phyloP scores from a whole-genome alignment of 352 stramenopile species.

The Thraustochytrium sp. region DNA sequence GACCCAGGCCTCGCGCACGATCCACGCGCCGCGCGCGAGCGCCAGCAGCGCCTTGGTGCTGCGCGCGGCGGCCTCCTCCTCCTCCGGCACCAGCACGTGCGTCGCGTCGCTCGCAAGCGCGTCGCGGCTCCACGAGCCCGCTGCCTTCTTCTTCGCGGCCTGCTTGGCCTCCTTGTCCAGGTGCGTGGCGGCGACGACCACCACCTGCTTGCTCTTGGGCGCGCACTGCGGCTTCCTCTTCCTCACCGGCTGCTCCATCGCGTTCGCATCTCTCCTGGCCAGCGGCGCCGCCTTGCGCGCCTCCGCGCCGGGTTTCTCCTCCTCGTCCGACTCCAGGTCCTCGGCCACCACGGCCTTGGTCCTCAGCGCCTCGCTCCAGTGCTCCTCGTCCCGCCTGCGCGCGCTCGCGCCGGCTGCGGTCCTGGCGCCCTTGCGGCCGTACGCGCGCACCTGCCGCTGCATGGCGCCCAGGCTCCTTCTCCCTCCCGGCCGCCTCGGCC shows the following conservation, averaged over 20 bases:
- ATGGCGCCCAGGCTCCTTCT: too few species aligned
- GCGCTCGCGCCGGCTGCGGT: too few species aligned
- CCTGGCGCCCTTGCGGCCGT: too few species aligned
- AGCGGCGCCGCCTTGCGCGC: too few species aligned
- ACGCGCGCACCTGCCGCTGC: too few species aligned
- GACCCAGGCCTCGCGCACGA: not conserved
- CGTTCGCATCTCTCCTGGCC: not conserved
- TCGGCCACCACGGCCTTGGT: too few species aligned
- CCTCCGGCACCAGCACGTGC: not conserved
- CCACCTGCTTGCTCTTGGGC: not conserved
- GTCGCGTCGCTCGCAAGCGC: not conserved
- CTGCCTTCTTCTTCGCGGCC: not conserved
- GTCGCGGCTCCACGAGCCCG: not conserved
- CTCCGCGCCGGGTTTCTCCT: too few species aligned
- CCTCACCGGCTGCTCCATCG: too few species aligned
- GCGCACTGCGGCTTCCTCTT: not conserved
- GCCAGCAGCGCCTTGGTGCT: not conserved
- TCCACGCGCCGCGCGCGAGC: not conserved
- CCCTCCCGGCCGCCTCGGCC: too few species aligned
- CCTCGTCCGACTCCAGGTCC: too few species aligned
- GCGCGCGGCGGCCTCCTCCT: not conserved
- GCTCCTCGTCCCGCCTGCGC: too few species aligned
- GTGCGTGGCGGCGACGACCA: not conserved
- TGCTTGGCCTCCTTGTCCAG: not conserved
- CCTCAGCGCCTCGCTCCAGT: too few species aligned